Conservation (phyloP, 768 basidiomycete species). For the Saitozyma podzolica region DNA sequence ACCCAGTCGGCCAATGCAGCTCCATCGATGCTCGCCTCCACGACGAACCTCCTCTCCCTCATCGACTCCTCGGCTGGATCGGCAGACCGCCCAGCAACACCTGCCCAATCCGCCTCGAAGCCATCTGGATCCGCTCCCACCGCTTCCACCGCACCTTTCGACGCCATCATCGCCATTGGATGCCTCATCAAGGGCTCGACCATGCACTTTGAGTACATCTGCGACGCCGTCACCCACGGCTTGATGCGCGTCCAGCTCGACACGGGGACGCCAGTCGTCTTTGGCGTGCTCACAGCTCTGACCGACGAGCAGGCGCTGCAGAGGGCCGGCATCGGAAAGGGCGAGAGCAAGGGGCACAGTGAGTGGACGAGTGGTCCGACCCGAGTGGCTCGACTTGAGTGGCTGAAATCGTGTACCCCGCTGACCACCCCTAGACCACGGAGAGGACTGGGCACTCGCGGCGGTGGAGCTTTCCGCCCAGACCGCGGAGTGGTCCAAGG, state of each 20-base stretch:
- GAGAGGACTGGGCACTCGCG: constrained; percentile 95
- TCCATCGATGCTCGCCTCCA: constrained; percentile 73
- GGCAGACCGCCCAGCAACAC: constrained; percentile 42
- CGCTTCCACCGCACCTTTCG: constrained; percentile 63
- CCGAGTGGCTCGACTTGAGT: not conserved
- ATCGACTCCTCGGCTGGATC: constrained; percentile 61
- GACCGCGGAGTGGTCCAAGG: constrained; percentile 45
- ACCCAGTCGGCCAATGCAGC: constrained; percentile 74
- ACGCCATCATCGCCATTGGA: constrained; percentile 95
- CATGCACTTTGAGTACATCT: constrained; percentile 99
- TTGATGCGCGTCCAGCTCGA: constrained; percentile 94
- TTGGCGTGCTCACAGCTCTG: constrained; percentile 90
- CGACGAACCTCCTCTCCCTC: constrained; percentile 53
- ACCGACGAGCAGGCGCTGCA: constrained; percentile 92
- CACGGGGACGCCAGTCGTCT: constrained; percentile 89
- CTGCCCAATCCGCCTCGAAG: constrained; percentile 40
- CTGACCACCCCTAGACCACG: constrained; percentile 59
- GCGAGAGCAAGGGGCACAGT: constrained; percentile 76
- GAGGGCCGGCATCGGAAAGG: constrained; percentile 80
- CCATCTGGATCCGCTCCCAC: constrained; percentile 30
- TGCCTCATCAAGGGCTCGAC: constrained; percentile 97
- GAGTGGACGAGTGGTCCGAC: constrained; percentile 19
- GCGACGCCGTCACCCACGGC: constrained; percentile 85
- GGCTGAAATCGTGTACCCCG: not conserved
- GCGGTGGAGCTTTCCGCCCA: constrained; percentile 68